Conservation (phyloP, 495 filamentous ascomycete genomes). For the Acidiella bohemica region DNA sequence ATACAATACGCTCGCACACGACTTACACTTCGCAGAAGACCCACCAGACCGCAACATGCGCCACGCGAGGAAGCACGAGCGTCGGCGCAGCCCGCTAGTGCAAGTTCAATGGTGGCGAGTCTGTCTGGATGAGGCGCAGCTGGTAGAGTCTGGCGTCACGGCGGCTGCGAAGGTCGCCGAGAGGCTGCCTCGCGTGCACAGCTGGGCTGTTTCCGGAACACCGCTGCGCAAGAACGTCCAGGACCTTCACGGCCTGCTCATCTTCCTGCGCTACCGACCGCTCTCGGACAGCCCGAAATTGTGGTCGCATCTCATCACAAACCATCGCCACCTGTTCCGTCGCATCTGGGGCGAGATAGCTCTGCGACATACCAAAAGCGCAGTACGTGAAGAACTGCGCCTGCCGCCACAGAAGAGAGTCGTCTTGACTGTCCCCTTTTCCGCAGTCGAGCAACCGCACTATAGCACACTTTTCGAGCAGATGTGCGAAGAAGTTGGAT, state of each 20-base stretch:
- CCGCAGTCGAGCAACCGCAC: conserved; percentile 73
- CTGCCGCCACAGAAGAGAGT: conserved; percentile 70
- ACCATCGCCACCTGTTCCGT: conserved; percentile 46
- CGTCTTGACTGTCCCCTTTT: conserved; percentile 81
- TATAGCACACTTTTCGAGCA: conserved; percentile 59
- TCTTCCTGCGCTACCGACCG: conserved; percentile 69
- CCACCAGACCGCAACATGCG: conserved; percentile 53
- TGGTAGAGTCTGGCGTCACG: conserved; percentile 78
- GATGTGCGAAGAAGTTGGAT: conserved; percentile 54
- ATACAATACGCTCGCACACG: conserved; percentile 60
- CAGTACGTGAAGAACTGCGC: conserved; percentile 55
- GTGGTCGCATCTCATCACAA: conserved; percentile 51
- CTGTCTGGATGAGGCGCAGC: conserved; percentile 89
- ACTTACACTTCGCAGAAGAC: conserved; percentile 61
- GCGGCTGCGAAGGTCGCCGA: conserved; percentile 69
- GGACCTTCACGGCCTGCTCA: conserved; percentile 53
- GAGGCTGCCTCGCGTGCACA: conserved; percentile 66
- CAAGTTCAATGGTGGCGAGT: conserved; percentile 83
- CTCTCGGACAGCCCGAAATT: conserved; percentile 46
- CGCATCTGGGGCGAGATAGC: conserved; percentile 54
- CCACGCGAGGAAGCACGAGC: conserved; percentile 49
- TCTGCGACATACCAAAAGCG: conserved; percentile 73
- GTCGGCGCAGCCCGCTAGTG: conserved; percentile 59
- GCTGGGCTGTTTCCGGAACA: conserved; percentile 90
- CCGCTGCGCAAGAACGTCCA: conserved; percentile 68